A percentile compares a stretch with the other conserved stretches of the same genome.
Conservation (phyloP, 139 green algal species). For the Asterochloris sp. region DNA sequence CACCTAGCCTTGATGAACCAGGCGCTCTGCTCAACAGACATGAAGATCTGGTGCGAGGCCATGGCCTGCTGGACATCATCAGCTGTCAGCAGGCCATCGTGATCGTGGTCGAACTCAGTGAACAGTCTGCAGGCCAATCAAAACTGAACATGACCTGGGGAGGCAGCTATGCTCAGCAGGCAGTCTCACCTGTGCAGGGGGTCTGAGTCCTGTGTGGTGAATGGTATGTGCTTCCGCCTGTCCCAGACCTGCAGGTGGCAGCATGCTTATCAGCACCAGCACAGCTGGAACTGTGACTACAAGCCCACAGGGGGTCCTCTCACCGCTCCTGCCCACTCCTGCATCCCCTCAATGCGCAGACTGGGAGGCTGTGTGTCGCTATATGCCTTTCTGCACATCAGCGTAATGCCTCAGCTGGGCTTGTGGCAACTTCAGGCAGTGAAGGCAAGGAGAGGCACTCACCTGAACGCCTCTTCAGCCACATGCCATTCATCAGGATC, state of each 20-base stretch:
- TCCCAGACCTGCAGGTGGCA: constrained; percentile 6
- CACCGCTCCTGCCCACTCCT: constrained; percentile 46
- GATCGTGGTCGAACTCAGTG: constrained; percentile 40
- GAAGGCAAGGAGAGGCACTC: not conserved
- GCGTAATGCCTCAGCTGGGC: constrained; percentile 30
- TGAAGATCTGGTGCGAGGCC: not conserved
- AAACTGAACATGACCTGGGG: not conserved
- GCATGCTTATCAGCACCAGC: not conserved
- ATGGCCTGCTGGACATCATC: constrained; percentile 34
- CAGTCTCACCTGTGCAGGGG: not conserved
- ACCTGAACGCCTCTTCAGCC: constrained; percentile 5
- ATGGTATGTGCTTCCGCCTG: not conserved
- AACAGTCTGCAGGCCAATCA: constrained; percentile 7
- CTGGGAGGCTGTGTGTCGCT: constrained; percentile 20
- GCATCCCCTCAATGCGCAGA: constrained; percentile 33
- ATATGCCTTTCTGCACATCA: constrained; percentile 28
- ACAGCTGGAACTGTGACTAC: not conserved
- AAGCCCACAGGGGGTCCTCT: not conserved
- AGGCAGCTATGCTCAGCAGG: too few species aligned
- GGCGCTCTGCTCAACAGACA: not conserved
- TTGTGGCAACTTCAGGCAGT: constrained; percentile 25
- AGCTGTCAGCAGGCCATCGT: constrained; percentile 24
- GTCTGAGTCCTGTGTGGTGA: not conserved
- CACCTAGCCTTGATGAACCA: too few species aligned
- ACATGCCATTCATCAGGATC: constrained; percentile 1